Evolutionary conservation across 2,329 filamentous ascomycete genomes (phyloP).

Genomic region (Dryadomyces sulphureus): DNA sequence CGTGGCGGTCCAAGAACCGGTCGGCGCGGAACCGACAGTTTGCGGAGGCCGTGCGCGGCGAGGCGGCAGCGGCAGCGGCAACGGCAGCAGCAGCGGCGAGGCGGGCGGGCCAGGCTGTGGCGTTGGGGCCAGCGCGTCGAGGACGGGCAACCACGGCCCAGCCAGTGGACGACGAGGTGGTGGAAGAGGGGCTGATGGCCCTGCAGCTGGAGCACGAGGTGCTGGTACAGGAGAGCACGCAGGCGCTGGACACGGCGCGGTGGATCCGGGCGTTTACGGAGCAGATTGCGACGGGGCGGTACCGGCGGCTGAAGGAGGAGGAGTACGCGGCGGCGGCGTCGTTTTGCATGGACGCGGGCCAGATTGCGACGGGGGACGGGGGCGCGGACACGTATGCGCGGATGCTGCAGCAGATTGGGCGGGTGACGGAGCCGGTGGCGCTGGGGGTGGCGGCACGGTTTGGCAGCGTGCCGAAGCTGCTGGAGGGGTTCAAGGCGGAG

Average conservation of each 20-base stretch:
- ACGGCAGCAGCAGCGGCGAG: neutral
- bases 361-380: constrained; percentile 56
- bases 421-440: constrained; percentile 58
- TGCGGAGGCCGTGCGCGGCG: constrained; percentile 41
- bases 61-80: neutral
- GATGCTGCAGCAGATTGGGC: constrained; percentile 62
- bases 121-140: no score
- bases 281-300: constrained; percentile 63
- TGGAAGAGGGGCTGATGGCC: constrained; percentile 57
- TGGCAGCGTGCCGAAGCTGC: constrained; percentile 39
- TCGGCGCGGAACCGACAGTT: constrained; percentile 55
- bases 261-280: constrained; percentile 65
- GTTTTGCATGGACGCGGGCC: constrained; percentile 69
- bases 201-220: constrained; percentile 52
- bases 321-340: constrained; percentile 35
- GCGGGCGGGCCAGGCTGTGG: no score
- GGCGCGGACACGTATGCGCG: constrained; percentile 52
- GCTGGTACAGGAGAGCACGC: constrained; percentile 54
- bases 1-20: constrained; percentile 55
- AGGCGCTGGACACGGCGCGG: constrained; percentile 48
- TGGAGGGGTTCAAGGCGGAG: constrained; percentile 39
- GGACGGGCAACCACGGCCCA: constrained; percentile 22
- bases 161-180: constrained; percentile 48
- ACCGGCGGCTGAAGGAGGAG: constrained; percentile 40
- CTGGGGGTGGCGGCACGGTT: constrained; percentile 52